These are phyloP conservation scores for Rhinocladiella similis DNA, from an alignment of 2,329 filamentous ascomycete genomes.

Conservation along the genomic window DNA sequence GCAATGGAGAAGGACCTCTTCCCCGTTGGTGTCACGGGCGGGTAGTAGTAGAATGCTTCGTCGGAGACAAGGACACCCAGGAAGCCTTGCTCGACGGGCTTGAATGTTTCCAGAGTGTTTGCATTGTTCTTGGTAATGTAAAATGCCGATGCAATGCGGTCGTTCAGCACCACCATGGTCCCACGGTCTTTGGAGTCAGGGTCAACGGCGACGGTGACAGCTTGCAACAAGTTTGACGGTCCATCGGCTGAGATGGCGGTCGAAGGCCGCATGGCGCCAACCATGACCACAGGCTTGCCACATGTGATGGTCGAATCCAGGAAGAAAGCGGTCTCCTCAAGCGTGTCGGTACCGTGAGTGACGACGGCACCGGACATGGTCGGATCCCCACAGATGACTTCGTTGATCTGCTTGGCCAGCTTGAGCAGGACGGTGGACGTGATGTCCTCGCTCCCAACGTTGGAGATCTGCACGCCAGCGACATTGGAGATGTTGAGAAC, in stretches of 20 bases:
- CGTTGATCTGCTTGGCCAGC: slow-evolving; percentile 11
- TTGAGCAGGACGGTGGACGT: slow-evolving; percentile 29
- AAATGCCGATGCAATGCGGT: slow-evolving; percentile 59
- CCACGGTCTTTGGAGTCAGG: slow-evolving; percentile 52
- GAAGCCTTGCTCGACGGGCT: slow-evolving; percentile 56
- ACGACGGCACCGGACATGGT: slow-evolving; percentile 54
- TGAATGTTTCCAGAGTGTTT: slow-evolving; percentile 65
- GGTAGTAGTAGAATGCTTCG: slow-evolving; percentile 61
- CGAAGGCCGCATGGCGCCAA: slow-evolving; percentile 64
- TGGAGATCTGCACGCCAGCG: slow-evolving; percentile 32
- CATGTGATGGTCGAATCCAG: slow-evolving; percentile 59
- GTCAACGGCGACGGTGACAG: slow-evolving; percentile 57
- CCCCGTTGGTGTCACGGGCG: slow-evolving; percentile 50
- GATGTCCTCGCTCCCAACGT: slow-evolving; percentile 32
- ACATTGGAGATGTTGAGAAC: slow-evolving; percentile 33
- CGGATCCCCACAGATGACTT: slow-evolving; percentile 28
- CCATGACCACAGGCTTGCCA: slow-evolving; percentile 60
- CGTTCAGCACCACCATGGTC: slow-evolving; percentile 62
- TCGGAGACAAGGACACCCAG: slow-evolving; percentile 61
- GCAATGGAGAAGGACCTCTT: slow-evolving; percentile 29
- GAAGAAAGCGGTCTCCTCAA: slow-evolving; percentile 66
- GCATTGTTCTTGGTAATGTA: slow-evolving; percentile 64
- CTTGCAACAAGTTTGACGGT: slow-evolving; percentile 62
- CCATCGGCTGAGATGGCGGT: slow-evolving; percentile 65
- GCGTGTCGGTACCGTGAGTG: slow-evolving; percentile 66